A percentile compares a stretch with the other conserved stretches of the same genome.
Evolutionary conservation across 1,284 basidiomycete species (phyloP).

Genomic region (Puccinia triticina): DNA sequence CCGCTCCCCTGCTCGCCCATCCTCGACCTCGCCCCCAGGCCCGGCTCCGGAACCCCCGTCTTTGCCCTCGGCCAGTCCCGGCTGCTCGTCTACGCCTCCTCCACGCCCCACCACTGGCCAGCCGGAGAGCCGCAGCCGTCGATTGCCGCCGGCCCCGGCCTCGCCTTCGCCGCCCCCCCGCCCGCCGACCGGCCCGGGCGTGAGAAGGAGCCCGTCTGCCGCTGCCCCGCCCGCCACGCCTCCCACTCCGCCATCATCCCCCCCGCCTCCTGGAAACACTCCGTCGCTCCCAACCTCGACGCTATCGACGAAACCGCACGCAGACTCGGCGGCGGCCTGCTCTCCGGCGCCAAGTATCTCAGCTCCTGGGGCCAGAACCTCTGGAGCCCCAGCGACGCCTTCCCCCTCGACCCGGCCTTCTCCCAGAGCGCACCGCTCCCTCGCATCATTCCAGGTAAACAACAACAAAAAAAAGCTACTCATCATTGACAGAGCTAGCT

Average conservation of each 20-base stretch:
- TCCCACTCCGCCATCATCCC: slow-evolving; percentile 12
- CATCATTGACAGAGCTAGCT: slow-evolving; percentile 1
- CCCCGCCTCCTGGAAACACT: slow-evolving; percentile 32
- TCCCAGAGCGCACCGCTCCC: slow-evolving; percentile 48
- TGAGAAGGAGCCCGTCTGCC: background rate
- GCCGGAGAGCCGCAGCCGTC: slow-evolving; percentile 33
- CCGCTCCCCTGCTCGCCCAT: slow-evolving; percentile 38
- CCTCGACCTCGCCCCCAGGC: slow-evolving; percentile 38
- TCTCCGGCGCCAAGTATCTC: slow-evolving; percentile 41
- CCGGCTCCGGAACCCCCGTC: slow-evolving; percentile 30
- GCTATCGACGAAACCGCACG: slow-evolving; percentile 48
- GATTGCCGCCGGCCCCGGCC: slow-evolving; percentile 34
- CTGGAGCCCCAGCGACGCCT: background rate
- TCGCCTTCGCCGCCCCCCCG: slow-evolving; percentile 18
- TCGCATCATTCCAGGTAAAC: slow-evolving; percentile 36
- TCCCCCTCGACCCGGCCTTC: slow-evolving; percentile 7
- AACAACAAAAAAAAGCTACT: too few species aligned
- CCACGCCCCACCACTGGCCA: slow-evolving; percentile 20
- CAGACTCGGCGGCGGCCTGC: slow-evolving; percentile 36
- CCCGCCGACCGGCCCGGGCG: too few species aligned
- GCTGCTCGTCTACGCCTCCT: slow-evolving; percentile 46
- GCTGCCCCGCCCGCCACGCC: slow-evolving; percentile 21
- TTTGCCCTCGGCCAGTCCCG: slow-evolving; percentile 37
- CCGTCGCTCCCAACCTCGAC: slow-evolving; percentile 38
- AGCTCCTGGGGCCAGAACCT: slow-evolving; percentile 46